These are phyloP conservation scores for Chenopodium berlandieri DNA, from an alignment of 148 eudicot species.

Conservation along the genomic window DNA sequence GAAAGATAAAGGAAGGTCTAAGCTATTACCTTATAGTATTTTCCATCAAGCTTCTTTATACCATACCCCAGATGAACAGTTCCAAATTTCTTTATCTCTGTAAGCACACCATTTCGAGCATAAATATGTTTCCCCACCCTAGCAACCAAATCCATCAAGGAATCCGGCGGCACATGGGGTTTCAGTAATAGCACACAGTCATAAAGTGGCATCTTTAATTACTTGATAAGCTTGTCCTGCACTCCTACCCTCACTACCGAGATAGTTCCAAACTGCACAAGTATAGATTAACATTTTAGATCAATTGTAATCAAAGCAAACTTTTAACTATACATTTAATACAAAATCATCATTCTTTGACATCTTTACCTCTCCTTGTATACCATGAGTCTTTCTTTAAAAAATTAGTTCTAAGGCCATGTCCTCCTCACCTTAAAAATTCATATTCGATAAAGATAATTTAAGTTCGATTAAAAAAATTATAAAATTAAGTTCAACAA, in stretches of 20 bases:
- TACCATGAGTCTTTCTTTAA: background rate
- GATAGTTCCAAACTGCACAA: background rate
- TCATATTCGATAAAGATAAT: too few relatives aligned
- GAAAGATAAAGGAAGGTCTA: background rate
- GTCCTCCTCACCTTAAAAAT: too few relatives aligned
- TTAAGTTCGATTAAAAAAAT: too few relatives aligned
- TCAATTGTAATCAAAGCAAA: background rate
- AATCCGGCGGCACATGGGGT: slow-evolving; percentile 46
- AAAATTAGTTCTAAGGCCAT: too few relatives aligned
- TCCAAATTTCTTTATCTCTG: slow-evolving; percentile 65
- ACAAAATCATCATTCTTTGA: background rate
- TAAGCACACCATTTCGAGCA: slow-evolving; percentile 77
- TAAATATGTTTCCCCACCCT: slow-evolving; percentile 79
- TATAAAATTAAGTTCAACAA: too few relatives aligned
- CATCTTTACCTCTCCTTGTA: background rate
- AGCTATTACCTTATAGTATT: slow-evolving; percentile 63
- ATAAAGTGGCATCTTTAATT: slow-evolving; percentile 73
- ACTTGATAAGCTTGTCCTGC: too few relatives aligned
- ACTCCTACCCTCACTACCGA: background rate
- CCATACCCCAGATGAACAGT: slow-evolving; percentile 83
- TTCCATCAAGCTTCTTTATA: slow-evolving; percentile 88
- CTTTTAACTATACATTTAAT: too few relatives aligned
- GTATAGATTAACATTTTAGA: background rate
- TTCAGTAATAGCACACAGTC: slow-evolving; percentile 90
- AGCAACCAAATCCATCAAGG: slow-evolving; percentile 53